Base-by-base conservation (phyloP, 2,329 filamentous ascomycete species). In the Didymella pinodella region DNA sequence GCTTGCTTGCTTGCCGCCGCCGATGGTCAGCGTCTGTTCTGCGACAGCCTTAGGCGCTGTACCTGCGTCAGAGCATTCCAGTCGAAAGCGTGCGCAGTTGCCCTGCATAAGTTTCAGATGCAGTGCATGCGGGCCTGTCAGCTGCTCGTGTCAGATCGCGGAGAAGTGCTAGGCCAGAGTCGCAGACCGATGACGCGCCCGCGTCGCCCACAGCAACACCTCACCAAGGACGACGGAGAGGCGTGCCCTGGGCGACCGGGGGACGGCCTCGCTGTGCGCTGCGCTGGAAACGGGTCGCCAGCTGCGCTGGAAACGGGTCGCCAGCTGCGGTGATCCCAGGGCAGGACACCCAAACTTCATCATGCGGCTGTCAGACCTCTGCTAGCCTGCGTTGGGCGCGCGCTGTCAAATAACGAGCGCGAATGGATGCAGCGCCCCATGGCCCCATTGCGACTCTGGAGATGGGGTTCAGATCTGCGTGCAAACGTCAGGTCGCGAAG, bases 31-130 rank as follows among this genome's bases (percentile, higher is more conserved):
- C 31, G 10, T 28, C 45, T 10, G 45, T 44, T 18, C 11, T 26
- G 18, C 12, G 34, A 18, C 32, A 22, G 52, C 52, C 16, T 40
- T 46, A 26, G 20, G 22, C 52, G 41, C 56, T 40, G 56, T 64
- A 62, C 55, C 59, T 64, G 62, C 62, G 44, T 55, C 59, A 47
- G 61, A 29, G 54, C 55, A 61, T 62, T 56, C 49, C 38, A 45
- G 29, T 40, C 34, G 18, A 22, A 50, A 22, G 48, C 47, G 51
- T 56, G 36, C 38, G 43, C 31, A 28, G 43, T 11, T 48, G 57
- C 61, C 65, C 66, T 65, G 66, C 66, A 68, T 66, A 44, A 61
- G 45, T n/a, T 38, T 32, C 45, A 36, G 16, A n/a, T 36, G 14
- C 32, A 18, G n/a, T 36, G 51, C 50, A 52, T 49, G 53, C 49